Evolutionary conservation across 148 eudicot genomes (phyloP).

Genomic region (Nepenthes mirabilis): DNA sequence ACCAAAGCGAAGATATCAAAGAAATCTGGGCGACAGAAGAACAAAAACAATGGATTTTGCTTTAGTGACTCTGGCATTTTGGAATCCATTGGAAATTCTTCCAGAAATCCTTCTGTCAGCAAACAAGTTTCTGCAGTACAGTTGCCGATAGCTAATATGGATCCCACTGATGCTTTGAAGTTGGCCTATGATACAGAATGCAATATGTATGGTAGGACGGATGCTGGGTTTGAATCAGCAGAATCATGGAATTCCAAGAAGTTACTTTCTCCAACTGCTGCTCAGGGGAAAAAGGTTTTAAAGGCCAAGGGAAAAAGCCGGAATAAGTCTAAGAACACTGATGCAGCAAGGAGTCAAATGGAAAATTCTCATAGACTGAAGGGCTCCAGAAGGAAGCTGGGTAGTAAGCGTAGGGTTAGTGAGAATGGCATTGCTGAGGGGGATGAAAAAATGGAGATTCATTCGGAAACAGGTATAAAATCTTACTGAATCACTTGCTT

Average conservation of each 20-base stretch:
- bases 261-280: constrained; percentile 20
- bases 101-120: constrained; percentile 28
- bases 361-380: constrained; percentile 28
- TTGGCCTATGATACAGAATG: constrained; percentile 21
- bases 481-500: constrained; percentile 4
- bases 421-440: constrained; percentile 20
- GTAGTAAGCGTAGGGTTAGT: constrained; percentile 16
- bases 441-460: constrained; percentile 17
- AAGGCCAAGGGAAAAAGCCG: constrained; percentile 19
- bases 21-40: constrained; percentile 18
- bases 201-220: constrained; percentile 12
- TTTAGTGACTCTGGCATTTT: constrained; percentile 17
- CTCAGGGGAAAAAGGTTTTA: constrained; percentile 24
- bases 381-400: constrained; percentile 22
- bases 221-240: constrained; percentile 19
- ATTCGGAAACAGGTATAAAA: constrained; percentile 35
- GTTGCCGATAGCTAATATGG: constrained; percentile 17
- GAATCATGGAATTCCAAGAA: constrained; percentile 16
- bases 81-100: constrained; percentile 18
- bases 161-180: constrained; percentile 11
- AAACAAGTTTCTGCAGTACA: constrained; percentile 19
- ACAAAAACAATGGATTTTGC: constrained; percentile 14
- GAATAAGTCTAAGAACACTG: constrained; percentile 22
- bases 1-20: constrained; percentile 13
- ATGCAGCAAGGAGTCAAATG: constrained; percentile 14